These are phyloP conservation scores for Xylaria acuta DNA, from an alignment of 495 filamentous ascomycete species.

Conservation along the genomic window DNA sequence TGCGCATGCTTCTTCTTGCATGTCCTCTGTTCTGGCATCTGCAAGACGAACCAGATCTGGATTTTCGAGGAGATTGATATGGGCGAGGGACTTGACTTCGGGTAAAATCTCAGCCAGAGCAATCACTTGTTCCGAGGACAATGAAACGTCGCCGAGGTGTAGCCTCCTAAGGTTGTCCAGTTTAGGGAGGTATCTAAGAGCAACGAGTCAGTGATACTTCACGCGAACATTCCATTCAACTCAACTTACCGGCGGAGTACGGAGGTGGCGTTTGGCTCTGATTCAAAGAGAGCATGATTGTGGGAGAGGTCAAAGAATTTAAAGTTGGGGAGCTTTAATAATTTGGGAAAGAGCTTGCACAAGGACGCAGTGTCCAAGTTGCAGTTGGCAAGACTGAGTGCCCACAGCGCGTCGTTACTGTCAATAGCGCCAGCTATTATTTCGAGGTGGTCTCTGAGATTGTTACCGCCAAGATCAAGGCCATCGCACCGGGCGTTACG, in stretches of 20 bases:
- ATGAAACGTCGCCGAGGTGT: constrained; percentile 85
- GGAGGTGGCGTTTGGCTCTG: constrained; percentile 74
- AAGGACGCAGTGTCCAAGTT: constrained; percentile 75
- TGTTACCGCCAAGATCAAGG: constrained; percentile 92
- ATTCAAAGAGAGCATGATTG: constrained; percentile 80
- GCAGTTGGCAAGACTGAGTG: constrained; percentile 87
- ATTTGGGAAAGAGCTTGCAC: constrained; percentile 74
- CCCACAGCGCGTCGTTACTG: constrained; percentile 71
- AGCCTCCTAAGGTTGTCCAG: constrained; percentile 82
- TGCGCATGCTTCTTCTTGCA: constrained; percentile 91
- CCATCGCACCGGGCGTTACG: constrained; percentile 80
- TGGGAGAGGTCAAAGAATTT: constrained; percentile 91
- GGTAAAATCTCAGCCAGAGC: constrained; percentile 87
- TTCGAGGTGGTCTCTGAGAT: constrained; percentile 70
- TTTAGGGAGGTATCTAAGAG: constrained; percentile 73
- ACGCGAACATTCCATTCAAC: constrained; percentile 1
- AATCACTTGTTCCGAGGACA: constrained; percentile 86
- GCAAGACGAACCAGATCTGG: constrained; percentile 70
- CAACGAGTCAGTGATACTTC: constrained; percentile 26
- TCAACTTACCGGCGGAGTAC: constrained; percentile 70
- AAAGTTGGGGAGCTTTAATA: constrained; percentile 74
- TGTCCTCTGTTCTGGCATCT: constrained; percentile 69
- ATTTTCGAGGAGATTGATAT: constrained; percentile 89
- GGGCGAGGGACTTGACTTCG: constrained; percentile 80
- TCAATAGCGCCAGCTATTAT: constrained; percentile 69